Evolutionary conservation across 2,329 filamentous ascomycete species (phyloP), one percentile per base, ranked within the genome.

Genomic region (Ascochyta viciae-villosae): DNA sequence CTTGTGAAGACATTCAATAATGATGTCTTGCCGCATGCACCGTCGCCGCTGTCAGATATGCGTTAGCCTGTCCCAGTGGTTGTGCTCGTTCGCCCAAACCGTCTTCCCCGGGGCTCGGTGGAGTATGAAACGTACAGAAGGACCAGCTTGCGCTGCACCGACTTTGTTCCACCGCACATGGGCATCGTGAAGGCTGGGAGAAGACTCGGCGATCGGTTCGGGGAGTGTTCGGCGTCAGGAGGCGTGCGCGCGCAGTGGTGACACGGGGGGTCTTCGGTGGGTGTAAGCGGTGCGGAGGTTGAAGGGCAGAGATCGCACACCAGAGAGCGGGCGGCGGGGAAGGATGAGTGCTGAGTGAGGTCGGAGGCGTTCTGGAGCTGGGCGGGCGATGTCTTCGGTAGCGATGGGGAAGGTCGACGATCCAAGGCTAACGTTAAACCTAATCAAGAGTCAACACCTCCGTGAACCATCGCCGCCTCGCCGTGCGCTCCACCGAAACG

Each of bases 1-100:
- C 94, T 88, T 66, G 95, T 99, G 80, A 99, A 99, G 76, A 99
- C 95, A 76, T 99, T 99, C 70, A 99, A 81, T 72, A 98, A 80
- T 63, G 93, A 97, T 51, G 95, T 99, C 84, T 99, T 99, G 74
- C 94, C 94, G 78, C 90, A 96, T 68, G 94, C 94, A 83, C 94
- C 94, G 76, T 98, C 94, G 70, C 94, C 94, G 74, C 92, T 96
- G 62, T 60, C 45, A 43, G 23, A 58, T 41, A 47, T 43, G 16
- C 33, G 71, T 74, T 63, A 66, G 68, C 58, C 53, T 42, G 48
- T 37, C 54, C 44, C 60, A 42, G 63, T 70, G 59, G 61, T 68
- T 62, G 19, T 26, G 22, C 26, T 12, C 61, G 33, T 16, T 49
- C 42, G 34, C 38, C 22, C 55, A 31, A 49, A 31, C 22, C 37